Evolutionary conservation across 306 rosid genomes (phyloP).

Genomic region (Vigna angularis): DNA sequence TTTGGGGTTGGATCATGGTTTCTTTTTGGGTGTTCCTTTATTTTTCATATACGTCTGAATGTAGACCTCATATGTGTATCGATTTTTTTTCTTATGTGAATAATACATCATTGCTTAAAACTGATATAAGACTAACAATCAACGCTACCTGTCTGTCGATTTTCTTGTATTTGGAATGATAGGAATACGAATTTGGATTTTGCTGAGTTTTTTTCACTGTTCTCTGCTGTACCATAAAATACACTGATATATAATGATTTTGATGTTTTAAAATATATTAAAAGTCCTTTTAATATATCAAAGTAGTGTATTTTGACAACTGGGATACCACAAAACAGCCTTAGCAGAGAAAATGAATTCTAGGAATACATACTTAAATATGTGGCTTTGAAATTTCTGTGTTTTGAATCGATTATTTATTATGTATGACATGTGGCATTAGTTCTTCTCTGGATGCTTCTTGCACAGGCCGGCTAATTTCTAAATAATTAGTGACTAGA

Average conservation of each 20-base stretch:
- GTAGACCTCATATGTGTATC: background rate
- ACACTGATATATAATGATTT: too few relatives aligned
- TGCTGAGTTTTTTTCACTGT: too few relatives aligned
- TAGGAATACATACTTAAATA: conserved; percentile 22
- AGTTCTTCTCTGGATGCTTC: conserved; percentile 16
- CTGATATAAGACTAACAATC: background rate
- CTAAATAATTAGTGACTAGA: background rate
- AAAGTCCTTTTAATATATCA: too few relatives aligned
- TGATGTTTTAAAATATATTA: too few relatives aligned
- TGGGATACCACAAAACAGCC: too few relatives aligned
- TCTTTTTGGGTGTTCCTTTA: conserved; percentile 19
- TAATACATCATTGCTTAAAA: background rate
- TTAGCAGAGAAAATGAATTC: too few relatives aligned
- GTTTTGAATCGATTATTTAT: background rate
- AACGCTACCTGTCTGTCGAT: background rate
- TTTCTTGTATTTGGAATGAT: conserved; percentile 13
- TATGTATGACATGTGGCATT: background rate
- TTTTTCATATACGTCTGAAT: background rate
- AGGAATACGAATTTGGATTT: background rate
- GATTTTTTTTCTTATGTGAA: conserved; percentile 17
- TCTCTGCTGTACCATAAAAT: too few relatives aligned
- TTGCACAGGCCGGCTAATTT: conserved; percentile 15
- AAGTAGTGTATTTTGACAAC: too few relatives aligned
- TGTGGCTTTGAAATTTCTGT: conserved; percentile 16
- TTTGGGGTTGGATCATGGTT: conserved; percentile 21